Evolutionary conservation across 768 basidiomycete genomes (phyloP), one percentile per base, ranked within the genome.

Genomic region (Tephrocybe sp.): DNA sequence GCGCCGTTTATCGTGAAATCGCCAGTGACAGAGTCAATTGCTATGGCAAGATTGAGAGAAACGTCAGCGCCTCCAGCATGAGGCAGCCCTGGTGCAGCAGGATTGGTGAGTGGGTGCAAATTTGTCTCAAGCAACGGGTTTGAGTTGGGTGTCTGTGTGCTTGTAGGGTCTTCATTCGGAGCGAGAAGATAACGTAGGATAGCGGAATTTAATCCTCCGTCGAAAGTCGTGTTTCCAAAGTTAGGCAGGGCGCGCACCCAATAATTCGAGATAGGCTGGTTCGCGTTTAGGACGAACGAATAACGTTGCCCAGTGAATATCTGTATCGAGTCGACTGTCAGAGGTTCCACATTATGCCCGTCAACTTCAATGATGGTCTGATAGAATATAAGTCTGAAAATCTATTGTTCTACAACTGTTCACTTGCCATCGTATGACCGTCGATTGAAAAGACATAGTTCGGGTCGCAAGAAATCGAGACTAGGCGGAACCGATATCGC

Each of bases 401-500:
- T n/a, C n/a, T 37, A 37, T 5, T 5, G 7, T n/a, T n/a, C 5
- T n/a, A 7, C 5, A n/a, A 37, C 9, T 5, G 16, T 37, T 6
- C 9, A 41, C 56, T 22, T 46, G 71, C 61, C 63, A 53, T 22
- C 15, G 37, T 64, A 43, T 78, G 77, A 9, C 60, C 53, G 47
- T 74, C 69, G 24, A 74, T 62, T 2, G 64, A 69, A 58, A 75
- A 75, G n/a, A 43, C 55, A 54, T 63, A 76, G 65, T 50, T 65
- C 53, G 59, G 70, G 40, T 75, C 73, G 60, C 79, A 79, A 11
- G 75, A 72, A 44, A 76, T 72, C 47, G 55, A 64, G 43, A 82
- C 53, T 1, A 83, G 30, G 4, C 80, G 75, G 62, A 83, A 76
- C 19, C 82, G 75, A 54, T 82, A 83, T 18, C 79, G 66, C 40